Percentiles rank a stretch among this genome's conserved stretches.
Evolutionary conservation across 192 early-diverging fungal species (phyloP).

Genomic region (Mortierella claussenii): DNA sequence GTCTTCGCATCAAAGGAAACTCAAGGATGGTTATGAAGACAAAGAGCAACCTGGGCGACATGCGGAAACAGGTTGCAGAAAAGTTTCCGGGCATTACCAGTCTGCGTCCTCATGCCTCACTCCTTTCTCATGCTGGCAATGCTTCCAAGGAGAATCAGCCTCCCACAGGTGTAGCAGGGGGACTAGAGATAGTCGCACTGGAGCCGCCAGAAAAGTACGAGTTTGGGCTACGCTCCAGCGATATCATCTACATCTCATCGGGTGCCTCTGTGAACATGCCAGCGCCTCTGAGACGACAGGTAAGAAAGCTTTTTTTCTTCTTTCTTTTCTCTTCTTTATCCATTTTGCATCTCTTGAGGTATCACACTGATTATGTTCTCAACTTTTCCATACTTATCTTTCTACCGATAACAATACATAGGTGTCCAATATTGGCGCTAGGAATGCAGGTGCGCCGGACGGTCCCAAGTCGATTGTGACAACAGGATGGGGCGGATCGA

Average conservation of each 20-base stretch:
- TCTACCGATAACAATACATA: conserved; percentile 3
- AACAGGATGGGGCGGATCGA: conserved; percentile 31
- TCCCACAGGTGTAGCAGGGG: not conserved
- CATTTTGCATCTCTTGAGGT: too few species aligned
- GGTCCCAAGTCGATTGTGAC: not conserved
- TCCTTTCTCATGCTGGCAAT: not conserved
- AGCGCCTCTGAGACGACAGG: conserved; percentile 9
- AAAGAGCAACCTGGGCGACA: conserved; percentile 42
- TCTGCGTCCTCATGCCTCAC: not conserved
- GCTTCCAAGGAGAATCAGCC: conserved; percentile 28
- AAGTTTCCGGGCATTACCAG: conserved; percentile 36
- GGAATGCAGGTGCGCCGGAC: not conserved
- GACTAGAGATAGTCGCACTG: conserved; percentile 27
- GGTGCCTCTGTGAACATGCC: not conserved
- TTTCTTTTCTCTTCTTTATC: not conserved
- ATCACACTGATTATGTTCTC: not conserved
- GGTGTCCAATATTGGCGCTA: conserved; percentile 13
- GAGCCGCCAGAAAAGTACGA: conserved; percentile 18
- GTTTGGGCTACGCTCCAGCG: conserved; percentile 25
- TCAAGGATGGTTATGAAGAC: too few species aligned
- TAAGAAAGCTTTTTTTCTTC: not conserved
- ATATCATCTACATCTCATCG: conserved; percentile 11
- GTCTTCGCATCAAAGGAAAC: too few species aligned
- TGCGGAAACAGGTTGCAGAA: conserved; percentile 24
- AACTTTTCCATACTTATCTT: not conserved